Percentiles rank a stretch among this genome's conserved stretches.
These are phyloP conservation scores for Eragrostis curvula DNA, from an alignment of 176 grass and related monocot genomes.

Conservation along the genomic window DNA sequence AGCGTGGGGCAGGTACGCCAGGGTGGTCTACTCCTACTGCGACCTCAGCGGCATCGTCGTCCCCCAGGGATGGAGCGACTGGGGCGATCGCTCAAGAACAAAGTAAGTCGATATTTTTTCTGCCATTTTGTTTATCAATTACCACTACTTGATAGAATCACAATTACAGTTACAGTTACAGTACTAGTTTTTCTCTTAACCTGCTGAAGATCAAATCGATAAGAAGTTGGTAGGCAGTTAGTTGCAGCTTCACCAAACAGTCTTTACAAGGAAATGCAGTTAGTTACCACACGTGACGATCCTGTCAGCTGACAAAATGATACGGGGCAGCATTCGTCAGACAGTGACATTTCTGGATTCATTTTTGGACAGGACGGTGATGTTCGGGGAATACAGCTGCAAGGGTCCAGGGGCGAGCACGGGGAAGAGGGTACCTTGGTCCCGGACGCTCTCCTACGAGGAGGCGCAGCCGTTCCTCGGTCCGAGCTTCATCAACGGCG, in stretches of 20 bases:
- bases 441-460: conserved; percentile 72
- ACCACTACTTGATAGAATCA: not conserved
- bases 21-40: conserved; percentile 84
- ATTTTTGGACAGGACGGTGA: conserved; percentile 63
- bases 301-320: conserved; percentile 9
- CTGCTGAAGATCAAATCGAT: not conserved
- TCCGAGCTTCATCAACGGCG: conserved; percentile 72
- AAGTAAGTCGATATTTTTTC: conserved; percentile 36
- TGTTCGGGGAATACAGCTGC: conserved; percentile 85
- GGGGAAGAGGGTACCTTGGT: conserved; percentile 66
- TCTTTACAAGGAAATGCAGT: conserved; percentile 18
- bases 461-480: conserved; percentile 77
- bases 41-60: conserved; percentile 75
- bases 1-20: conserved; percentile 81
- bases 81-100: conserved; percentile 76
- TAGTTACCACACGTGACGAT: conserved; percentile 26
- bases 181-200: not conserved
- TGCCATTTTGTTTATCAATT: not conserved
- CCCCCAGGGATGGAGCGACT: conserved; percentile 91
- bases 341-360: conserved; percentile 11
- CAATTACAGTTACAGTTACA: not conserved
- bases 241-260: conserved; percentile 43
- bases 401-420: conserved; percentile 69
- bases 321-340: not conserved
- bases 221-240: not conserved